Base-by-base conservation (phyloP, 129 eudicot species). In the Flaveria bidentis region DNA sequence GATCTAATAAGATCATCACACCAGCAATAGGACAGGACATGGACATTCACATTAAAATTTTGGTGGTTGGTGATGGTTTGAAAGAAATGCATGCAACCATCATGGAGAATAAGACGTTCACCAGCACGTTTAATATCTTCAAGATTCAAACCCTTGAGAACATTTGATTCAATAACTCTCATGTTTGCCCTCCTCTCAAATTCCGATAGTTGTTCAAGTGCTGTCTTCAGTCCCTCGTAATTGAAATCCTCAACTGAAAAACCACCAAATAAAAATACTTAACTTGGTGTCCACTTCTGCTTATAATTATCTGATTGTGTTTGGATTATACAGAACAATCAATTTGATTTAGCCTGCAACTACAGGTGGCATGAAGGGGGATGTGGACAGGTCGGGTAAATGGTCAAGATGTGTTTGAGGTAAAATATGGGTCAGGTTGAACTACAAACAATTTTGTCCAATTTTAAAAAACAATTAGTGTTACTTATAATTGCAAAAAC, bases 21-120 rank as follows among this genome's bases (percentile, higher is more conserved):
- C 98, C 97, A 93, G 75, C 98, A 90, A 81, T 88, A 93, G 2
- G 98, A 93, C n/a, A 93, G 80, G 25, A 90, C 87, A 87, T 90
- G 89, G 39, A 93, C 86, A 67, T 87, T 77, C 70, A 78, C 87
- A 77, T 83, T 86, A 84, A 87, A 63, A 23, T 88, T 85, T 52
- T 88, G 85, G 20, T 78, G 84, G 47, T 65, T 82, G 69, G 82
- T 69, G 72, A 87, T 80, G 73, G 76, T 85, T 60, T 84, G 81
- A 74, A 93, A 93, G 79, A 93, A 93, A 65, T 71, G 77, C 53
- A 69, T 83, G 79, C 97, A 93, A 50, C 97, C 97, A 79, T 88
- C 96, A 53, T 88, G 96, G 65, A 93, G 87, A 72, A 85, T 82
- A 45, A 88, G 84, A 30, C 87, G 87, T 82, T 85, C 97, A 72